Conservation (phyloP, 257 asterid genomes). For the Nicotiana paniculata region DNA sequence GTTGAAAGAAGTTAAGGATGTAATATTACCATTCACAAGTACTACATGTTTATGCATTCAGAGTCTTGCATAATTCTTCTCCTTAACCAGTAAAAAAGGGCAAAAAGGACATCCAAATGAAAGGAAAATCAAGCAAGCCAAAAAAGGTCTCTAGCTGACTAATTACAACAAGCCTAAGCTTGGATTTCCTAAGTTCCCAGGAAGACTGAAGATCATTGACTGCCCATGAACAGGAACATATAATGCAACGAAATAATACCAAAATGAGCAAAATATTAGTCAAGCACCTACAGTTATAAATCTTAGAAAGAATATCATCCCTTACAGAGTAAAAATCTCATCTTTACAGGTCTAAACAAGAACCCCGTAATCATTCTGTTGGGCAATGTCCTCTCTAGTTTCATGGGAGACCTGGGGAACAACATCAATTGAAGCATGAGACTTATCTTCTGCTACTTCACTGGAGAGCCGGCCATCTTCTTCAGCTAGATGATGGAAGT, state of each 20-base stretch:
- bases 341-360: slow-evolving; percentile 20
- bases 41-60: not conserved
- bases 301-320: not conserved
- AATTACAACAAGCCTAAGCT: slow-evolving; percentile 5
- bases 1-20: not conserved
- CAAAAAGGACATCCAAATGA: not conserved
- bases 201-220: not conserved
- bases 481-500: slow-evolving; percentile 31
- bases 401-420: slow-evolving; percentile 43
- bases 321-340: not conserved
- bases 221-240: slow-evolving; percentile 6
- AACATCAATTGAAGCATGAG: slow-evolving; percentile 28
- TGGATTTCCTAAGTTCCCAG: not conserved
- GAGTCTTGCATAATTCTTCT: not conserved
- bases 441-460: slow-evolving; percentile 35
- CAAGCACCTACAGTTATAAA: not conserved
- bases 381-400: slow-evolving; percentile 49
- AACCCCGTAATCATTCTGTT: slow-evolving; percentile 37
- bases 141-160: not conserved
- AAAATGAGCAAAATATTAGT: not conserved
- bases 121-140: not conserved
- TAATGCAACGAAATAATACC: not conserved
- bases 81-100: not conserved
- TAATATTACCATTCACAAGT: not conserved
- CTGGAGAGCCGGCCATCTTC: slow-evolving; percentile 42